phyloP scores from a whole-genome alignment of 2,329 filamentous ascomycete species.

The Cladosporium colombiae region DNA sequence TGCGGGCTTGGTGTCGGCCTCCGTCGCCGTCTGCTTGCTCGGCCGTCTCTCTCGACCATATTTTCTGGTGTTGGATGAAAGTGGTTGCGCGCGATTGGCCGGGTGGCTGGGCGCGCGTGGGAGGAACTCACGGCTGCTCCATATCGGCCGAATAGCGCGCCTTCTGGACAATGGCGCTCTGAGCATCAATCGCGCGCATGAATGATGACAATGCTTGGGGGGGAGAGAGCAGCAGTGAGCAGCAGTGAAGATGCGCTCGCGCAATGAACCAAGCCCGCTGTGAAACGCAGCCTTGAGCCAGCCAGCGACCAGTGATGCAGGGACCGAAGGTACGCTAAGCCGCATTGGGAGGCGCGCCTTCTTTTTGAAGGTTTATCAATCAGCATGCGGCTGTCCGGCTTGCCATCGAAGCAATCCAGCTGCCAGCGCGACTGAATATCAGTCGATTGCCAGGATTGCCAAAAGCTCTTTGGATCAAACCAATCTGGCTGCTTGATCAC shows the following conservation, averaged over 20 bases:
- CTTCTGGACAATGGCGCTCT: conserved; percentile 22
- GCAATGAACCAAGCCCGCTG: neutral
- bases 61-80: neutral
- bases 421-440: neutral
- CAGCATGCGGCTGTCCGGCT: neutral
- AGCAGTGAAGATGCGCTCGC: neutral
- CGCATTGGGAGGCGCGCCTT: neutral
- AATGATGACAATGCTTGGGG: conserved; percentile 11
- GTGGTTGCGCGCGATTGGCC: conserved; percentile 15
- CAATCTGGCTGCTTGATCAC: neutral
- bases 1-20: neutral
- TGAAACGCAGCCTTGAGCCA: neutral
- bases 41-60: neutral
- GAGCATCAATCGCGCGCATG: conserved; percentile 30
- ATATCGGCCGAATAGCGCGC: conserved; percentile 19
- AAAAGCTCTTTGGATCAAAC: neutral
- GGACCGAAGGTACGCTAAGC: neutral
- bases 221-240: neutral
- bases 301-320: neutral
- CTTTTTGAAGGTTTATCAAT: conserved; percentile 9
- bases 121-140: conserved; percentile 16
- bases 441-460: neutral
- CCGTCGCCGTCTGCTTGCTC: neutral
- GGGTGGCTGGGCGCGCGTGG: conserved; percentile 18
- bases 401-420: neutral